These are phyloP conservation scores for Mortierella sp. DNA, from an alignment of 371 early-diverging fungal species.

Conservation along the genomic window DNA sequence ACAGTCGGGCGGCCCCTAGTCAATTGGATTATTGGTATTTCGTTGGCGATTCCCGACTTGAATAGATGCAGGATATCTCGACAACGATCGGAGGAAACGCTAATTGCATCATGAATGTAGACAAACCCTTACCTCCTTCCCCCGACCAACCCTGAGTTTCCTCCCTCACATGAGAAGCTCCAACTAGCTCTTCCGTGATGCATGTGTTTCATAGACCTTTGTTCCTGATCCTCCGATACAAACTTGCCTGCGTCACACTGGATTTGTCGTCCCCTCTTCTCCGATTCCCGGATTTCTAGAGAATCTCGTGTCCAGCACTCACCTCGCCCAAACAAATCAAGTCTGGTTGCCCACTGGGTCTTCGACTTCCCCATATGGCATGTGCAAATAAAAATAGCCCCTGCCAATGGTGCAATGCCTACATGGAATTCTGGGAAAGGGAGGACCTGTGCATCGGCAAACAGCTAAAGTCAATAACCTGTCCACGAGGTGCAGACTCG, in stretches of 20 bases:
- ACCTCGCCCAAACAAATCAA: not conserved
- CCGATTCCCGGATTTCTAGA: too few relatives aligned
- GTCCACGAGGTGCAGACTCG: too few relatives aligned
- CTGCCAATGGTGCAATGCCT: too few relatives aligned
- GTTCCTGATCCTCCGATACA: too few relatives aligned
- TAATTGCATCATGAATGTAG: too few relatives aligned
- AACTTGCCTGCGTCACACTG: not conserved
- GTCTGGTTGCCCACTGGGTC: slow-evolving; percentile 24
- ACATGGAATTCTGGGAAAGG: slow-evolving; percentile 11
- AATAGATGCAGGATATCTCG: not conserved
- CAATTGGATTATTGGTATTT: slow-evolving; percentile 4
- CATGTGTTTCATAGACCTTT: too few relatives aligned
- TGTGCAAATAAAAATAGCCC: not conserved
- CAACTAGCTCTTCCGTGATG: too few relatives aligned
- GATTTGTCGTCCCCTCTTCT: not conserved
- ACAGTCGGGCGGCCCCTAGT: not conserved
- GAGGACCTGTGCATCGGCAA: not conserved
- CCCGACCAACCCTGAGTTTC: too few relatives aligned
- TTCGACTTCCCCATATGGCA: slow-evolving; percentile 33
- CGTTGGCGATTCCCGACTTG: not conserved
- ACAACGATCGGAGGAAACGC: too few relatives aligned
- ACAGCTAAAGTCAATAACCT: too few relatives aligned
- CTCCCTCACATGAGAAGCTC: too few relatives aligned
- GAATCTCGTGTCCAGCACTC: not conserved
- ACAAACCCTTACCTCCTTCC: too few relatives aligned